Base-by-base conservation (phyloP, 2,329 filamentous ascomycete genomes). In the Arthroderma uncinatum region DNA sequence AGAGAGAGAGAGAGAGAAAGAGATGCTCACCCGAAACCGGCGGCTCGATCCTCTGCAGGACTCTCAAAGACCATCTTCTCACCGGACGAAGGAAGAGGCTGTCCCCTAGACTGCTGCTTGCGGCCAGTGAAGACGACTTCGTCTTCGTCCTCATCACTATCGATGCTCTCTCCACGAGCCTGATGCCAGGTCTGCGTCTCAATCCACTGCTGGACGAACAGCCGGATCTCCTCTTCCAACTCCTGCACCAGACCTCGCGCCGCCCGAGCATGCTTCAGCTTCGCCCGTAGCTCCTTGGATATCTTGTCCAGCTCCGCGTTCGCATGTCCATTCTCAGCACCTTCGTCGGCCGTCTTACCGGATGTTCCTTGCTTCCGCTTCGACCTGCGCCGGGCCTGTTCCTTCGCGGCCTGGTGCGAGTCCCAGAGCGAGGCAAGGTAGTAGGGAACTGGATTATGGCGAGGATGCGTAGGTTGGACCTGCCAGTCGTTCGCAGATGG, bases 101-200 rank as follows among this genome's bases (percentile, higher is more conserved):
- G 16, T 2, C n/a, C 8, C 60, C 82, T 75, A 42, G 79, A 75
- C 40, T 77, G 72, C 1, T 77, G 78, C 67, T 83, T 81, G 8
- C 82, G 76, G 1, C 88, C 91, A 4, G 94, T 83, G 69, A 96
- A 96, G 9, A 96, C 90, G 62, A 96, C 89, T 73, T 95, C 89
- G 61, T 95, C 90, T 60, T 94, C 89, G 30, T 80, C 80, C 40
- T 77, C 77, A 56, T 34, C 21, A 14, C 21, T 60, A 28, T 54
- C 39, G 9, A 30, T 57, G 16, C 57, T 61, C 58, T 56, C 54
- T 4, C 16, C 23, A 19, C 25, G 12, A 56, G 73, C 72, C 36
- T 66, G 70, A 12, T 77, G 70, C 61, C 78, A 70, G 23, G 73
- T 71, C 57, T 82, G 79, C 33, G 73, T 73, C 47, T 75, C 69